A percentile compares a stretch with the other conserved stretches of the same genome.
These are phyloP conservation scores for Colletotrichum musicola DNA, from an alignment of 2,329 filamentous ascomycete genomes.

Conservation along the genomic window DNA sequence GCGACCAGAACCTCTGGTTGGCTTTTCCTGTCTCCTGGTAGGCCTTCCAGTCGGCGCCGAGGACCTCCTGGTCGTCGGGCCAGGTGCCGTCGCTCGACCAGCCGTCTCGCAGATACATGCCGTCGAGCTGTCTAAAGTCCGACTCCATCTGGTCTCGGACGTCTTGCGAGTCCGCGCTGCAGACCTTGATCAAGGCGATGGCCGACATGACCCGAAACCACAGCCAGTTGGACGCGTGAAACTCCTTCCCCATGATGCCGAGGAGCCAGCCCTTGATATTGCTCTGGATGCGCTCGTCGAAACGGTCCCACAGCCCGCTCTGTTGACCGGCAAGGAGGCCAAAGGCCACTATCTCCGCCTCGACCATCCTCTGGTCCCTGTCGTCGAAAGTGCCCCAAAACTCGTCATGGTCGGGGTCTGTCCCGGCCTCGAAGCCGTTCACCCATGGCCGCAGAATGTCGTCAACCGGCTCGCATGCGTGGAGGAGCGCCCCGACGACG, in stretches of 20 bases:
- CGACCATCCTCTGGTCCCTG: slow-evolving; percentile 66
- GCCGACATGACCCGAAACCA: slow-evolving; percentile 66
- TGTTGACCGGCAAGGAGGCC: slow-evolving; percentile 59
- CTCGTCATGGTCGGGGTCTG: slow-evolving; percentile 49
- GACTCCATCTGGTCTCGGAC: slow-evolving; percentile 52
- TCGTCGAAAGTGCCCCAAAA: slow-evolving; percentile 63
- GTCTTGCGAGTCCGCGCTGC: slow-evolving; percentile 50
- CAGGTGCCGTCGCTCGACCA: slow-evolving; percentile 63
- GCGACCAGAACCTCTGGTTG: slow-evolving; percentile 42
- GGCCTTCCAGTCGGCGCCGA: slow-evolving; percentile 41
- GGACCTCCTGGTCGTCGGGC: too few relatives aligned
- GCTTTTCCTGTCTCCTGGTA: too few relatives aligned
- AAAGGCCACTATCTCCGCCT: slow-evolving; percentile 64
- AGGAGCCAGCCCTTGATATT: slow-evolving; percentile 57
- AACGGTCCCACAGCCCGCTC: slow-evolving; percentile 47
- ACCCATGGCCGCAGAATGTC: slow-evolving; percentile 46
- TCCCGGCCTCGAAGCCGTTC: slow-evolving; percentile 47
- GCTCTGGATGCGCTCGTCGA: slow-evolving; percentile 45
- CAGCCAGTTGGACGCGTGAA: slow-evolving; percentile 64
- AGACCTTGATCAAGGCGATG: slow-evolving; percentile 57
- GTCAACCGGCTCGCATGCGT: slow-evolving; percentile 50
- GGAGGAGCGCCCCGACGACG: slow-evolving; percentile 53
- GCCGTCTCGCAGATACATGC: slow-evolving; percentile 58
- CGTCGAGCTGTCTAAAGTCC: slow-evolving; percentile 58
- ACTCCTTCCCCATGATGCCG: slow-evolving; percentile 56